Evolutionary conservation across 306 rosid species (phyloP).

Genomic region (Glycine soja): DNA sequence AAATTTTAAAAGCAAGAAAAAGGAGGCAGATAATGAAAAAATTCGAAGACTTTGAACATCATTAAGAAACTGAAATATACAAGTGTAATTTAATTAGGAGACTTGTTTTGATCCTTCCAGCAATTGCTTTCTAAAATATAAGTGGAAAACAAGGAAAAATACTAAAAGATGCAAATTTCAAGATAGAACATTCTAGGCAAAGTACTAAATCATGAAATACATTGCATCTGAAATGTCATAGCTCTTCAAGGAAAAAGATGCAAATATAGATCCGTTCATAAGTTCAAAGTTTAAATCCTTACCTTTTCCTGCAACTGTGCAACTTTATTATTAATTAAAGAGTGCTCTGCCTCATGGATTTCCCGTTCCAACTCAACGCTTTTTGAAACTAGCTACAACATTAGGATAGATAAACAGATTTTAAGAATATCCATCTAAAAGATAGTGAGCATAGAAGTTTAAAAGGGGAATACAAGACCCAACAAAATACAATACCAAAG

Average conservation of each 20-base stretch:
- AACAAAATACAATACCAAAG: constrained; percentile 37
- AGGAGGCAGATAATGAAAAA: not conserved
- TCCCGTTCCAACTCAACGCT: constrained; percentile 83
- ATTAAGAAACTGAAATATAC: constrained; percentile 28
- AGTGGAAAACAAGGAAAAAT: not conserved
- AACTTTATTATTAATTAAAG: constrained; percentile 70
- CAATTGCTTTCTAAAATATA: constrained; percentile 36
- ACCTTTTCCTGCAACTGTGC: constrained; percentile 73
- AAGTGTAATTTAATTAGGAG: constrained; percentile 14
- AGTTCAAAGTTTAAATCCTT: constrained; percentile 36
- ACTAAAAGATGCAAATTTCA: not conserved
- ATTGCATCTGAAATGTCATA: constrained; percentile 29
- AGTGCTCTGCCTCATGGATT: constrained; percentile 83
- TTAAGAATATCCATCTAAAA: constrained; percentile 38
- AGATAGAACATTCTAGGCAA: constrained; percentile 29
- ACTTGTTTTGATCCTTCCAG: constrained; percentile 6
- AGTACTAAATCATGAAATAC: constrained; percentile 10
- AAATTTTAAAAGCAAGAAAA: constrained; percentile 32
- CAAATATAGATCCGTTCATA: not conserved
- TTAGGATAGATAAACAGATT: constrained; percentile 43
- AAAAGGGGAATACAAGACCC: constrained; percentile 36
- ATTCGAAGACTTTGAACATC: not conserved
- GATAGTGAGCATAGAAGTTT: constrained; percentile 13
- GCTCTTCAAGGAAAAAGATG: constrained; percentile 28
- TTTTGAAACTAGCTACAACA: constrained; percentile 70